Percentiles rank a stretch among this genome's conserved stretches.
Conservation (phyloP, 2,329 filamentous ascomycete species). For the Diaporthe vaccinii region DNA sequence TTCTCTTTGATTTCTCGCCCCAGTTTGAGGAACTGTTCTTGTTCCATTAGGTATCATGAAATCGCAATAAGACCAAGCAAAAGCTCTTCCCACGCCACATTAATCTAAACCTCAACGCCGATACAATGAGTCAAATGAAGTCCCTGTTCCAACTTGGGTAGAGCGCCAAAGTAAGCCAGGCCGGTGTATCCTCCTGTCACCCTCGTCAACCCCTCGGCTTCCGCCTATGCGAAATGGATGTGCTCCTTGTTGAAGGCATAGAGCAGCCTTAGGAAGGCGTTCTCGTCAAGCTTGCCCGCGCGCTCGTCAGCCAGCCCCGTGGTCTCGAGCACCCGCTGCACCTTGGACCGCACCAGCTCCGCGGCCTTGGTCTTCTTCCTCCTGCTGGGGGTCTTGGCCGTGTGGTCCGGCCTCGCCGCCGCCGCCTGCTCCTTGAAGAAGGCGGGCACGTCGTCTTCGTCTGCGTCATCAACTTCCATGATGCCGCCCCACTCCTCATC, state of each 20-base stretch:
- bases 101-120: conserved; percentile 36
- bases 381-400: conserved; percentile 73
- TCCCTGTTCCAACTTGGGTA: not conserved
- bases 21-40: not conserved
- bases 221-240: conserved; percentile 83
- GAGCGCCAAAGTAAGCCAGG: not conserved
- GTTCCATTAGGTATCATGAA: conserved; percentile 38
- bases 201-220: not conserved
- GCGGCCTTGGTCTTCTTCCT: conserved; percentile 85
- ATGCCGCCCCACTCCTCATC: conserved; percentile 63
- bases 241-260: conserved; percentile 90
- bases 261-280: conserved; percentile 87
- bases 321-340: conserved; percentile 85
- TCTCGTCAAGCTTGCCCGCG: conserved; percentile 90
- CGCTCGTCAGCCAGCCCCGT: conserved; percentile 86
- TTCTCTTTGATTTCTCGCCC: not conserved
- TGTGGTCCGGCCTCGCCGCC: conserved; percentile 55
- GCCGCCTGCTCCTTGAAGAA: conserved; percentile 81
- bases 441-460: conserved; percentile 81
- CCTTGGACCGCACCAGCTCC: conserved; percentile 87
- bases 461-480: conserved; percentile 66
- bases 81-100: not conserved
- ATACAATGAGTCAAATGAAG: conserved; percentile 29
- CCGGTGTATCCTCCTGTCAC: not conserved
- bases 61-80: conserved; percentile 1